phyloP scores from a whole-genome alignment of 2,329 filamentous ascomycete genomes.

The Epichloe uncinata region DNA sequence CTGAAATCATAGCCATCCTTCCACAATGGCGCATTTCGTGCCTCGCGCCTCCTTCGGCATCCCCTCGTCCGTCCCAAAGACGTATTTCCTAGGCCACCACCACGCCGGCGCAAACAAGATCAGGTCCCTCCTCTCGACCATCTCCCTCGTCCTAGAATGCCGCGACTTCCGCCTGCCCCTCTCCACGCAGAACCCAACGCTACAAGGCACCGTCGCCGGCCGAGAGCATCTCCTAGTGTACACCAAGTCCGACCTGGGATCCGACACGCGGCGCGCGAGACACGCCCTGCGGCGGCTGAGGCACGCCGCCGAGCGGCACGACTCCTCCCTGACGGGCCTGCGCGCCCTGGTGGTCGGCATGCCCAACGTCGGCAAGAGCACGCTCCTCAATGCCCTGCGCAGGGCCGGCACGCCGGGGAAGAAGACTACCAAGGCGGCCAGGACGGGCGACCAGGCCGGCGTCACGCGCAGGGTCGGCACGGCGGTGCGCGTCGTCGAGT shows the following conservation, averaged over 20 bases:
- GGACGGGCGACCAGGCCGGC: constrained; percentile 76
- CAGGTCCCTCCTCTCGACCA: constrained; percentile 63
- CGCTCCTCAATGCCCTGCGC: constrained; percentile 79
- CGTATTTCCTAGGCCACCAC: constrained; percentile 94
- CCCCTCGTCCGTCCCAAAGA: constrained; percentile 63
- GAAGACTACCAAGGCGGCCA: constrained; percentile 49
- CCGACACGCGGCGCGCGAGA: constrained; percentile 17
- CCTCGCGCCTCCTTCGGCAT: constrained; percentile 62
- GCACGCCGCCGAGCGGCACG: constrained; percentile 17
- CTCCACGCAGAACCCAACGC: constrained; percentile 78
- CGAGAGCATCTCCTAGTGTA: constrained; percentile 73
- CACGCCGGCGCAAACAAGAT: constrained; percentile 68
- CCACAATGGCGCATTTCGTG: constrained; percentile 39
- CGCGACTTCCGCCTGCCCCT: constrained; percentile 86
- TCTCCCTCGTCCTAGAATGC: constrained; percentile 86
- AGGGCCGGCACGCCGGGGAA: constrained; percentile 41
- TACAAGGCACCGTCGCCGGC: constrained; percentile 64
- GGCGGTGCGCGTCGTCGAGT: constrained; percentile 59
- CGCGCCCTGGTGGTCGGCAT: constrained; percentile 85
- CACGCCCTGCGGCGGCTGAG: constrained; percentile 21
- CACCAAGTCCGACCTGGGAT: constrained; percentile 72
- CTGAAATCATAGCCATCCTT: background rate
- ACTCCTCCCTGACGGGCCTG: constrained; percentile 63
- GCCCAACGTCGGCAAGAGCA: constrained; percentile 95
- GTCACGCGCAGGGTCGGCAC: constrained; percentile 76